Conservation (phyloP, 768 basidiomycete genomes). For the Boletus pseudo-olivaceus region DNA sequence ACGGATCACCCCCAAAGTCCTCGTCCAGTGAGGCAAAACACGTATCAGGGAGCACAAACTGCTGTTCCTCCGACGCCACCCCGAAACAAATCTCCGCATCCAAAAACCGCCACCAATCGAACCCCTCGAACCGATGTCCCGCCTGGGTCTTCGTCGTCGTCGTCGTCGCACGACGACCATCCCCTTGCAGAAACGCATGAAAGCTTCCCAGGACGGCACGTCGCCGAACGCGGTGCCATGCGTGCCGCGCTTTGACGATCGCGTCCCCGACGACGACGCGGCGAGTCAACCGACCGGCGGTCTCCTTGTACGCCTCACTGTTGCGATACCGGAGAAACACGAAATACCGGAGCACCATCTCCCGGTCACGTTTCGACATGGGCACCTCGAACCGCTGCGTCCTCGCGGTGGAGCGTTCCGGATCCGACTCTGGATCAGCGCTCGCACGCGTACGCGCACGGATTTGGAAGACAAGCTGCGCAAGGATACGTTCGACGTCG, state of each 20-base stretch:
- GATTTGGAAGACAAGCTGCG: slow-evolving; percentile 32
- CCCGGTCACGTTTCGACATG: slow-evolving; percentile 27
- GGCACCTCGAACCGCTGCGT: slow-evolving; percentile 18
- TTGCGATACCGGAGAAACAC: slow-evolving; percentile 59
- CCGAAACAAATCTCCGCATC: slow-evolving; percentile 54
- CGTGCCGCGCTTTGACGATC: slow-evolving; percentile 15
- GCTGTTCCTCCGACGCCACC: slow-evolving; percentile 49
- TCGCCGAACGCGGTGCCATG: slow-evolving; percentile 30
- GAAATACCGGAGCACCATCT: slow-evolving; percentile 47
- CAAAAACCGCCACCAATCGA: slow-evolving; percentile 47
- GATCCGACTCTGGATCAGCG: neutral
- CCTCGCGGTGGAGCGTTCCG: neutral
- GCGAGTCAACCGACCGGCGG: slow-evolving; percentile 30
- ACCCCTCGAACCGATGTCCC: slow-evolving; percentile 13
- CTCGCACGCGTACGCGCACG: slow-evolving; percentile 10
- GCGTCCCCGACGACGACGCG: slow-evolving; percentile 23
- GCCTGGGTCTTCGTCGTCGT: slow-evolving; percentile 1
- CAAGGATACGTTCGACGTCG: slow-evolving; percentile 39
- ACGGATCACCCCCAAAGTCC: slow-evolving; percentile 35
- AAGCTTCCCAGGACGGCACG: slow-evolving; percentile 25
- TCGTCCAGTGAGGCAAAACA: slow-evolving; percentile 55
- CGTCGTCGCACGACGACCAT: neutral
- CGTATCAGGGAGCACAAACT: slow-evolving; percentile 52
- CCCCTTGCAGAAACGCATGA: slow-evolving; percentile 27
- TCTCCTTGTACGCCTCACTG: slow-evolving; percentile 42